phyloP scores from a whole-genome alignment of 208 protist species.

The Leishmania turanica region DNA sequence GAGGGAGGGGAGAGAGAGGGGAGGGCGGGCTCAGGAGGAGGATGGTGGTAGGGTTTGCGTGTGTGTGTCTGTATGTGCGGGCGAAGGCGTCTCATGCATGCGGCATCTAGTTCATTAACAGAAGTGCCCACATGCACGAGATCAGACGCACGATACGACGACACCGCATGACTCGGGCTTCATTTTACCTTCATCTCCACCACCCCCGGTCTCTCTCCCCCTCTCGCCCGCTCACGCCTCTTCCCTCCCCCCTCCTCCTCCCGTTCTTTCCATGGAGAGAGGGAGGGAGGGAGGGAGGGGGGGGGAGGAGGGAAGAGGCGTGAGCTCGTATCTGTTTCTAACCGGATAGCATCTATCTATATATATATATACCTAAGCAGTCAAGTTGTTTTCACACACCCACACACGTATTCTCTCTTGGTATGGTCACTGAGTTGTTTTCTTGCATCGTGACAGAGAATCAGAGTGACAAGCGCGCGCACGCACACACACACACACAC shows the following conservation, averaged over 20 bases:
- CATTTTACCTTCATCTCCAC: neutral
- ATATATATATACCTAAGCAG: neutral
- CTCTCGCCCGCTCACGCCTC: neutral
- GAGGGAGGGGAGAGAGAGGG: neutral
- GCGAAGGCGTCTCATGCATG: neutral
- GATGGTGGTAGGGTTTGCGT: neutral
- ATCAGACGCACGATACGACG: neutral
- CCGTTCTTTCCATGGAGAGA: neutral
- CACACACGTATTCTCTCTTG: neutral
- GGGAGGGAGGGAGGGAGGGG: no score
- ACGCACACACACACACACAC: neutral
- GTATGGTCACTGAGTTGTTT: neutral
- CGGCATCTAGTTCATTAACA: neutral
- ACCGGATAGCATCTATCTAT: neutral
- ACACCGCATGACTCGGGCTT: neutral
- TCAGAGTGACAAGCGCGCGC: neutral
- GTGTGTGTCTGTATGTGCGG: neutral
- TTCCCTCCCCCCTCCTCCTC: neutral
- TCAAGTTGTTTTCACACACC: neutral
- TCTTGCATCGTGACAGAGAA: neutral
- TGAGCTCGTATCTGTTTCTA: neutral
- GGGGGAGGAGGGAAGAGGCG: no score
- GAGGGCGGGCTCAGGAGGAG: neutral
- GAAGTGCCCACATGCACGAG: neutral
- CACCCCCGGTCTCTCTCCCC: neutral